These are phyloP conservation scores for Suillus weaverae DNA, from an alignment of 768 basidiomycete genomes.

Conservation along the genomic window DNA sequence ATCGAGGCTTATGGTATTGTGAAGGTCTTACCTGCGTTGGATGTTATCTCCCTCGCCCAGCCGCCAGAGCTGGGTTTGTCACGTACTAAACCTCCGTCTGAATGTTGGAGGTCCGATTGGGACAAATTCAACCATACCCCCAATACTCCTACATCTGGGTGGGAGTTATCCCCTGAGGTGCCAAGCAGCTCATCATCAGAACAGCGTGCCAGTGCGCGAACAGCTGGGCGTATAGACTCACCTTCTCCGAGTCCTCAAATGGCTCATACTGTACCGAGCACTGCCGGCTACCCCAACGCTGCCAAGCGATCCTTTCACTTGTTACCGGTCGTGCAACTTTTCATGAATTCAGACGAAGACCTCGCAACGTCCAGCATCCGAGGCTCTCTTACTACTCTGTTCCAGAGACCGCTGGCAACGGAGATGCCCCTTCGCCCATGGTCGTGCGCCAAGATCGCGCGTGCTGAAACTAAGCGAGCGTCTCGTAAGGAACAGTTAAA, in stretches of 20 bases:
- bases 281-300: background rate
- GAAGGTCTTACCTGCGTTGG: background rate
- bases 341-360: background rate
- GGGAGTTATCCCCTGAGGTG: background rate
- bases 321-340: slow-evolving; percentile 1
- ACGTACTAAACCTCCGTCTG: background rate
- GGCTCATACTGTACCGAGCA: background rate
- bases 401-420: background rate
- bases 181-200: background rate
- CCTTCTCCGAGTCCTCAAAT: background rate
- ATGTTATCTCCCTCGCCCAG: background rate
- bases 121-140: background rate
- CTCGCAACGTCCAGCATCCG: background rate
- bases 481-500: slow-evolving; percentile 22
- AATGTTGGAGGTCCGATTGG: too few relatives aligned
- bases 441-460: slow-evolving; percentile 35
- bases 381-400: background rate
- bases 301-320: background rate
- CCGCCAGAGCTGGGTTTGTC: background rate
- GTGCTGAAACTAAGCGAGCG: slow-evolving; percentile 24
- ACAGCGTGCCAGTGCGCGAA: background rate
- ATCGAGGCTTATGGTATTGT: background rate
- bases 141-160: background rate
- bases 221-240: background rate
- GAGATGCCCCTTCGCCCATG: slow-evolving; percentile 14